Base-by-base conservation (phyloP, 2,329 filamentous ascomycete species). In the Pseudogymnoascus sp. region DNA sequence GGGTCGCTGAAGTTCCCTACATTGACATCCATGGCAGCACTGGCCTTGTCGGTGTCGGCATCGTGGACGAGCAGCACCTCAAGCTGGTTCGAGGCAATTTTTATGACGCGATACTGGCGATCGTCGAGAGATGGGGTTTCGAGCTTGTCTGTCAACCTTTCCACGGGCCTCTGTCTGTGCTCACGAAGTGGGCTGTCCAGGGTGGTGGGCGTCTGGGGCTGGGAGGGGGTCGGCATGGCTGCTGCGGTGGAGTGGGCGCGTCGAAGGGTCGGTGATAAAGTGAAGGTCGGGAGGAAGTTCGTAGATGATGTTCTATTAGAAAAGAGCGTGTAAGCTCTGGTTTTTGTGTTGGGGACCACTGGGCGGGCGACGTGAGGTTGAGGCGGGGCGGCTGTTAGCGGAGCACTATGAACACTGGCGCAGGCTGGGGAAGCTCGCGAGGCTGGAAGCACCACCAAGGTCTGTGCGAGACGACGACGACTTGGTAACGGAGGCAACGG, bases 1-100 rank as follows among this genome's bases (percentile, higher is more conserved):
- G 90, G 86, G 72, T 99, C 95, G 73, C 90, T 96, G 78, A 97
- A 97, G 76, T 91, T 96, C 66, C 95, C 95, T 37, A 97, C 93
- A 75, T 96, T 93, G 73, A 98, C 93, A 74, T 98, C 95, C 72
- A 98, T 86, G 60, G 93, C 90, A 8, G 93, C 95, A 71, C 92
- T 96, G 67, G 95, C 93, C 82, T 98, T 98, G 81, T 99, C 95
- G 6, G 95, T 96, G 66, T 96, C 89, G 1, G 90, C 85, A 77
- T 99, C 95, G 74, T 98, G 93, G 63, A 98, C 95, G 60, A 99
- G 79, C 16, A 99, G 81, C 6, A 87, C 93, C 79, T 99, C 93
- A 14, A 99, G 84, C 75, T 93, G 83, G 76, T 99, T 99, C n/a
- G 84, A 79, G 56, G 85, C 79, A 61, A 99, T 82, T 61, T 86